phyloP scores from a whole-genome alignment of 2,329 filamentous ascomycete genomes.

The Ophiocordyceps camponoti-leonardi region DNA sequence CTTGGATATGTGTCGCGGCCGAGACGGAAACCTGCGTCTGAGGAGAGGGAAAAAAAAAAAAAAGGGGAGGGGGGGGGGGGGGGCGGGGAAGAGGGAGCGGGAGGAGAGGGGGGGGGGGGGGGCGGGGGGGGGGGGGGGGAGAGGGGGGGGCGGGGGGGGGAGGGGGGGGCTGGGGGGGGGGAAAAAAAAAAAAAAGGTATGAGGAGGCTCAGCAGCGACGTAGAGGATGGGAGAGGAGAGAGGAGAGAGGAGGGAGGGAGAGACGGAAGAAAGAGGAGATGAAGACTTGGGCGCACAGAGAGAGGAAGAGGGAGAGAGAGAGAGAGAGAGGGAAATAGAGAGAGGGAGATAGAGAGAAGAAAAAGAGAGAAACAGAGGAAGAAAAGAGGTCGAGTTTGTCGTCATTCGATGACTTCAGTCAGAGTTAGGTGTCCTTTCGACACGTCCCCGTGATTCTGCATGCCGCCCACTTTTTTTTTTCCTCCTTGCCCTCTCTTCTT shows the following conservation, averaged over 20 bases:
- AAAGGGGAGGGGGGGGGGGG: background rate
- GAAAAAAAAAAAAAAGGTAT: too few relatives aligned
- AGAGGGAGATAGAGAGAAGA: background rate
- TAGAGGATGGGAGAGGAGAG: background rate
- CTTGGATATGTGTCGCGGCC: too few relatives aligned
- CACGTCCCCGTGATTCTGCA: slow-evolving; percentile 13
- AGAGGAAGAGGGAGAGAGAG: background rate
- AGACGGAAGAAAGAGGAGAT: background rate
- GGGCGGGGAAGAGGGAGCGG: background rate
- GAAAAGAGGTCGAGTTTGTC: background rate
- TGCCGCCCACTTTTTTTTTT: background rate
- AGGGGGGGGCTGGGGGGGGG: too few relatives aligned
- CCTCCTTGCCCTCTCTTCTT: too few relatives aligned
- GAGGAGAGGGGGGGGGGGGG: too few relatives aligned
- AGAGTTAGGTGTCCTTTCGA: slow-evolving; percentile 22
- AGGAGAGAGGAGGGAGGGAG: background rate
- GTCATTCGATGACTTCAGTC: slow-evolving; percentile 1
- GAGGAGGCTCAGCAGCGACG: background rate
- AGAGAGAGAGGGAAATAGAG: background rate
- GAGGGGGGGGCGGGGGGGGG: background rate
- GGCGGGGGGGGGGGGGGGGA: too few relatives aligned
- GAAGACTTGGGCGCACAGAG: background rate
- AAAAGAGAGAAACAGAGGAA: background rate
- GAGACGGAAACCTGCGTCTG: background rate
- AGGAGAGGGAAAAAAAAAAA: background rate